Evolutionary conservation across 352 stramenopile genomes (phyloP).

Genomic region (Phytophthora europaea): DNA sequence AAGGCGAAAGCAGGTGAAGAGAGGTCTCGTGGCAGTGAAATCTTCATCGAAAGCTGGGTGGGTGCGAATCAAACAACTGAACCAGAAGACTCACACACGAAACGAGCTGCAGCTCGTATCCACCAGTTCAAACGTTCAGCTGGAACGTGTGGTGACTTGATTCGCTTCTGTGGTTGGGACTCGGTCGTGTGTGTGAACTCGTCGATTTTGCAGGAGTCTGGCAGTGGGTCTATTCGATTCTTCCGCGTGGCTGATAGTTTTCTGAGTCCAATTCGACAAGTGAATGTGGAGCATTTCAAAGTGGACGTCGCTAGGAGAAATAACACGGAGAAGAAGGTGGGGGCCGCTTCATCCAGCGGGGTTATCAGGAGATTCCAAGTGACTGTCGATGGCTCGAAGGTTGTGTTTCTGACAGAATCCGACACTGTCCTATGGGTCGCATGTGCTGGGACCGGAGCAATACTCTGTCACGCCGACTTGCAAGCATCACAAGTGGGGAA

Average conservation of each 20-base stretch:
- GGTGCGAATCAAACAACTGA: conserved; percentile 2
- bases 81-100: neutral
- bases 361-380: conserved; percentile 23
- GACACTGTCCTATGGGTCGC: conserved; percentile 23
- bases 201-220: conserved; percentile 30
- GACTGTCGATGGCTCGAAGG: conserved; percentile 16
- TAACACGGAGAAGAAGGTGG: neutral
- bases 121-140: conserved; percentile 22
- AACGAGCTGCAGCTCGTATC: conserved; percentile 1
- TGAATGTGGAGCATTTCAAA: conserved; percentile 9
- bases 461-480: conserved; percentile 20
- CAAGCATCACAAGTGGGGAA: conserved; percentile 2
- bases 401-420: conserved; percentile 20
- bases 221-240: conserved; percentile 35
- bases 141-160: neutral
- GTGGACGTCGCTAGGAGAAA: neutral
- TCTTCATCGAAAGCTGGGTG: conserved; percentile 18
- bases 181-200: conserved; percentile 38
- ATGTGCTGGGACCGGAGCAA: conserved; percentile 20
- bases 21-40: neutral
- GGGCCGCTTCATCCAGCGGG: conserved; percentile 9
- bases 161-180: conserved; percentile 34
- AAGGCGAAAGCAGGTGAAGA: neutral
- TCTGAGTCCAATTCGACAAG: conserved; percentile 28
- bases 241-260: conserved; percentile 23